Evolutionary conservation across 768 basidiomycete genomes (phyloP), one percentile per base, ranked within the genome.

Genomic region (Symmetrospora coprosmae): DNA sequence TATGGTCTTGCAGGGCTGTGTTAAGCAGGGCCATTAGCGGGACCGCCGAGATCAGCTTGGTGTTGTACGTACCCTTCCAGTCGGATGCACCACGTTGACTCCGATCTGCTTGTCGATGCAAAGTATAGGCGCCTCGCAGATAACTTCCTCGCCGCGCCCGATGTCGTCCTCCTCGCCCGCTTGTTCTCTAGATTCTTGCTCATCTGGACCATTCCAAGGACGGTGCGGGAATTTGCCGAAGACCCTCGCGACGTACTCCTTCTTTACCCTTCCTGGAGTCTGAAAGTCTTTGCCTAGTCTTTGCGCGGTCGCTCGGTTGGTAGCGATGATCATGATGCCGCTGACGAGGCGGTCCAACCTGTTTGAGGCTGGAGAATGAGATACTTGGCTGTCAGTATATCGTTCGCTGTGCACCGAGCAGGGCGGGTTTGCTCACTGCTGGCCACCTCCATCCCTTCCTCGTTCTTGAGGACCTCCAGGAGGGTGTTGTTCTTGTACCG

Each of bases 91-190:
- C 50, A 97, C 84, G 63, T 96, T 96, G 45, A 99, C 73, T 2
- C 94, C 94, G 83, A 96, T 90, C 70, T 96, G 91, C 50, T 90
- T 79, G 73, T 99, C 94, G 1, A 96, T 82, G 0, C 89, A 90
- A 60, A 99, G 72, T 6, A 99, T 74, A 1, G 89, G 87, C 68
- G 88, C 77, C 62, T 91, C 87, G 62, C 89, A 89, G 0, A 78
- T 72, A n/a, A 87, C 74, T 68, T 90, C 85, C 52, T 79, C 83
- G 39, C 90, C 91, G 59, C 3, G 30, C 53, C 27, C 14, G 16
- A 37, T 21, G 31, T 11, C 55, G 17, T 43, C 35, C 49, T 19
- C 6, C 11, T 37, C 21, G 35, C 28, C 41, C 2, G n/a, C 78
- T n/a, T n/a, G n/a, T n/a, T n/a, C n/a, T n/a, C n/a, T n/a, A n/a